Conservation (phyloP, 345 rosid genomes). For the Litchi chinensis region DNA sequence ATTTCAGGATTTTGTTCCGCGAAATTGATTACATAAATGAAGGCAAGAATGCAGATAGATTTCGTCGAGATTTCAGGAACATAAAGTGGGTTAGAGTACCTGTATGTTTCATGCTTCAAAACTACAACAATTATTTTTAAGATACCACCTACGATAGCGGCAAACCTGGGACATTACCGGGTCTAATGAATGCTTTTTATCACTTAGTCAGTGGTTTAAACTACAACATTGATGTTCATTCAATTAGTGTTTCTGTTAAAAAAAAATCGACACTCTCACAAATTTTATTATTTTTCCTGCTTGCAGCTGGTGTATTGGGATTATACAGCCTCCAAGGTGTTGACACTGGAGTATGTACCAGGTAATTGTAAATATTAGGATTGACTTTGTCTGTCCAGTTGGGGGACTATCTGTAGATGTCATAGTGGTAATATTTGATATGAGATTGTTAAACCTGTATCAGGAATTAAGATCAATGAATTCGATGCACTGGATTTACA, state of each 20-base stretch:
- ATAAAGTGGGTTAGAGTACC: conserved; percentile 93
- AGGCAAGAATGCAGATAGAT: conserved; percentile 89
- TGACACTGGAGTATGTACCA: conserved; percentile 98
- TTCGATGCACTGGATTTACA: conserved; percentile 59
- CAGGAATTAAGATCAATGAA: conserved; percentile 82
- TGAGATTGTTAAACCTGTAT: conserved; percentile 3
- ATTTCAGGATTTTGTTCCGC: conserved; percentile 77
- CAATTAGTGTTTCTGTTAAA: not conserved
- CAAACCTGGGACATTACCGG: no score
- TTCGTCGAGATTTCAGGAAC: conserved; percentile 90
- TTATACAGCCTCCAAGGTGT: conserved; percentile 83
- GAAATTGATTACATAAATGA: conserved; percentile 96
- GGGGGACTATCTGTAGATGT: not conserved
- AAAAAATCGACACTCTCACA: not conserved
- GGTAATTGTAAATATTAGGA: conserved; percentile 38
- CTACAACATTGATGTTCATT: not conserved
- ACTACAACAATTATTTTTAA: not conserved
- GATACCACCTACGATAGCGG: no score
- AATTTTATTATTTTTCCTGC: conserved; percentile 12
- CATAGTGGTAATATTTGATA: not conserved
- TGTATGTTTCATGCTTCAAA: conserved; percentile 51
- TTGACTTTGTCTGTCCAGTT: not conserved
- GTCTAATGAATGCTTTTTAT: no score
- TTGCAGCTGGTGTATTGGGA: conserved; percentile 88
- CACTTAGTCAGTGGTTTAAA: no score